A percentile compares a stretch with the other conserved stretches of the same genome.
Conservation (phyloP, 192 early-diverging fungal species). For the Coemansia sp. region DNA sequence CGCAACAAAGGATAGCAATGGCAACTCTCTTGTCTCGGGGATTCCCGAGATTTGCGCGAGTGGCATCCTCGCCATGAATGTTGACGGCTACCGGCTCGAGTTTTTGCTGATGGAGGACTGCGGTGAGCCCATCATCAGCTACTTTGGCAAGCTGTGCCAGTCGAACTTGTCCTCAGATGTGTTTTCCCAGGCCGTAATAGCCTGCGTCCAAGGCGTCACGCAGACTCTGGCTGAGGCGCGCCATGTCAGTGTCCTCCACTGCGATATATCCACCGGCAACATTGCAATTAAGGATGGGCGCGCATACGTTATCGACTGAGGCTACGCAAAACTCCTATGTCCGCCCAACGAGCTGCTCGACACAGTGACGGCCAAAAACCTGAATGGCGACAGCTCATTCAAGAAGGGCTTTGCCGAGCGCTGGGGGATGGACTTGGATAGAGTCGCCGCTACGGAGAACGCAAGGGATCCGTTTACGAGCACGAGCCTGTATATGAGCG, state of each 20-base stretch:
- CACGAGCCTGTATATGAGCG: slow-evolving; percentile 2
- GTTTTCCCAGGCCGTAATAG: not conserved
- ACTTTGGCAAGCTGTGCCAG: not conserved
- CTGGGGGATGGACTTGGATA: not conserved
- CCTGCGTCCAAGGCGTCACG: not conserved
- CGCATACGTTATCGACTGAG: slow-evolving; percentile 14
- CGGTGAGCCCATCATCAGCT: not conserved
- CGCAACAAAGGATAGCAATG: not conserved
- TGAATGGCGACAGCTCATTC: not conserved
- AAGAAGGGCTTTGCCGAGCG: not conserved
- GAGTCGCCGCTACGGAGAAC: not conserved
- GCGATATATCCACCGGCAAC: slow-evolving; percentile 16
- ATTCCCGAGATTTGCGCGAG: not conserved
- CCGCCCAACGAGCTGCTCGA: not conserved
- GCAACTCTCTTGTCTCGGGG: not conserved
- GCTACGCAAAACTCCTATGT: slow-evolving; percentile 1
- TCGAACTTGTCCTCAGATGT: not conserved
- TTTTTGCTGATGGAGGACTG: slow-evolving; percentile 14
- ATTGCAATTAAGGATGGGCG: not conserved
- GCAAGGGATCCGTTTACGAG: not conserved
- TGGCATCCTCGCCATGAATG: not conserved
- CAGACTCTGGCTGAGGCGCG: not conserved
- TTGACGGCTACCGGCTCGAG: slow-evolving; percentile 2
- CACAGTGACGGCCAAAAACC: not conserved
- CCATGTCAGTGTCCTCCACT: not conserved